Evolutionary conservation across 768 basidiomycete genomes (phyloP).

Genomic region (Leccinum variicolor): DNA sequence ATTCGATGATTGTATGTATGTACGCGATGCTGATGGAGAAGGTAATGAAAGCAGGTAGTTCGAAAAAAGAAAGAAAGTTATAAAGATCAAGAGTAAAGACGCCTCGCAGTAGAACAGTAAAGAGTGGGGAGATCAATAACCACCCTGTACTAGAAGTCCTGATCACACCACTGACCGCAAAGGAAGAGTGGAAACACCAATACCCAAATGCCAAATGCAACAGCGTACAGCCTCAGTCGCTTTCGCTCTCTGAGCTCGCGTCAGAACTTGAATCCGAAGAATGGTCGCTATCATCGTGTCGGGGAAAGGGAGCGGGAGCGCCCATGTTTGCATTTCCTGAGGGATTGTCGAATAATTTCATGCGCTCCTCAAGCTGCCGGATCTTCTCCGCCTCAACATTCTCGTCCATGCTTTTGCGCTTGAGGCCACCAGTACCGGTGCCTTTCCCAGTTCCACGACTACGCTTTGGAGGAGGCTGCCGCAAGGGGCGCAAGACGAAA

Average conservation of each 20-base stretch:
- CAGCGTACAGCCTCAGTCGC: slow-evolving; percentile 50
- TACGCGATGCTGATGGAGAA: slow-evolving; percentile 32
- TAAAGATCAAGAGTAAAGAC: slow-evolving; percentile 36
- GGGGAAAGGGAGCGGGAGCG: slow-evolving; percentile 33
- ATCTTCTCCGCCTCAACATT: slow-evolving; percentile 96
- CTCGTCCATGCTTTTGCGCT: slow-evolving; percentile 96
- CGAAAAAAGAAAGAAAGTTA: slow-evolving; percentile 27
- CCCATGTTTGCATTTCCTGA: slow-evolving; percentile 36
- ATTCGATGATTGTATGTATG: slow-evolving; percentile 41
- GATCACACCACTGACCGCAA: slow-evolving; percentile 13
- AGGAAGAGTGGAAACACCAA: slow-evolving; percentile 13
- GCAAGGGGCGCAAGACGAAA: slow-evolving; percentile 81
- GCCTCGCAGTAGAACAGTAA: slow-evolving; percentile 21
- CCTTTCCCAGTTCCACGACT: slow-evolving; percentile 65
- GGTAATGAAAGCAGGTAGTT: slow-evolving; percentile 26
- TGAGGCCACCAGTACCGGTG: slow-evolving; percentile 83
- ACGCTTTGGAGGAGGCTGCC: slow-evolving; percentile 63
- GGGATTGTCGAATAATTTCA: slow-evolving; percentile 75
- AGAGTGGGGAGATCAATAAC: slow-evolving; percentile 15
- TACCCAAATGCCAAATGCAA: slow-evolving; percentile 14
- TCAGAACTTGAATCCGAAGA: slow-evolving; percentile 80
- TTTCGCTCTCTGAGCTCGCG: slow-evolving; percentile 82
- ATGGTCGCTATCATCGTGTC: slow-evolving; percentile 58
- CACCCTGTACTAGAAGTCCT: slow-evolving; percentile 23
- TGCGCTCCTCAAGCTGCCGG: slow-evolving; percentile 81